These are phyloP conservation scores for Botryotinia convoluta DNA, from an alignment of 2,329 filamentous ascomycete species.

Conservation along the genomic window DNA sequence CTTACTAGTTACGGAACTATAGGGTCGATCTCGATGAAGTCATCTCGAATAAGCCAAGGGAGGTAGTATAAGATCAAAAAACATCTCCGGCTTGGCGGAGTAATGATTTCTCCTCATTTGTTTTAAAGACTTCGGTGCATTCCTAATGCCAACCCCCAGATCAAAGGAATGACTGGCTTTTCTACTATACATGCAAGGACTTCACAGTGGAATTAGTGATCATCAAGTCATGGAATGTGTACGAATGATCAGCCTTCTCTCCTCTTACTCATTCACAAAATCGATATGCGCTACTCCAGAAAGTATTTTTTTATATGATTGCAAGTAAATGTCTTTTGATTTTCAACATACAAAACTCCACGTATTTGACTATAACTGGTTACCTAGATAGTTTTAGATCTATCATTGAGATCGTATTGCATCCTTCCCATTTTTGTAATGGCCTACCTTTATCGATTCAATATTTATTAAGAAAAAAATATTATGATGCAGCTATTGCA, in stretches of 20 bases:
- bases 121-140: not conserved
- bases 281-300: not conserved
- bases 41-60: not conserved
- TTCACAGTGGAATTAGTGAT: not conserved
- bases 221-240: not conserved
- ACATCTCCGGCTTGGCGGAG: not conserved
- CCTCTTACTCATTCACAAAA: not conserved
- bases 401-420: not conserved
- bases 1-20: not conserved
- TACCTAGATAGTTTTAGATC: not conserved
- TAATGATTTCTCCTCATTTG: not conserved
- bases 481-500: not conserved
- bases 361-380: not conserved
- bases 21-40: not conserved
- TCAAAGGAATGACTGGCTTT: not conserved
- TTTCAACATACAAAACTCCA: not conserved
- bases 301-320: not conserved
- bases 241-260: not conserved
- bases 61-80: not conserved
- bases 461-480: not conserved
- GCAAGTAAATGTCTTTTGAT: not conserved
- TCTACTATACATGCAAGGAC: not conserved
- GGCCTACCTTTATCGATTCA: not conserved
- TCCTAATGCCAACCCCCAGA: not conserved
- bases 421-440: not conserved